Percentiles rank a stretch among this genome's conserved stretches.
These are phyloP conservation scores for Puccinia hordei DNA, from an alignment of 1,284 basidiomycete species.

Conservation along the genomic window DNA sequence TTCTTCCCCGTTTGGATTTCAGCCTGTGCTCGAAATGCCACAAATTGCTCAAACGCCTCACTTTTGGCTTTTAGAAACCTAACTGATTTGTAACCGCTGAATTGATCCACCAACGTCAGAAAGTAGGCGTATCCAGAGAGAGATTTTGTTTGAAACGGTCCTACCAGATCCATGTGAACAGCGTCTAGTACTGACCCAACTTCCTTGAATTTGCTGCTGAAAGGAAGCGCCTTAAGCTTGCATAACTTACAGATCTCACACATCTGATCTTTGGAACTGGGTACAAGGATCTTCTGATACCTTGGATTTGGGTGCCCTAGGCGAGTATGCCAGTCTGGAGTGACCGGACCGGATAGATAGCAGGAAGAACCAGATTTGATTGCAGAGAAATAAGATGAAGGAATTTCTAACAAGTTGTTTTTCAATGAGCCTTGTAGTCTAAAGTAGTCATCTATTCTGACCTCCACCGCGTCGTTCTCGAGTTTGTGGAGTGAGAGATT, in stretches of 20 bases:
- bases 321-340: neutral
- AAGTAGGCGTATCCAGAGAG: neutral
- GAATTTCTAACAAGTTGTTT: neutral
- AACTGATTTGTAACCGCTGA: neutral
- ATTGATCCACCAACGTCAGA: neutral
- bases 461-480: neutral
- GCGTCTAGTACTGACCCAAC: neutral
- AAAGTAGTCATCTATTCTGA: neutral
- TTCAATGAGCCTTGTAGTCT: neutral
- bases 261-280: neutral
- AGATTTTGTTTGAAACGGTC: neutral
- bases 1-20: neutral
- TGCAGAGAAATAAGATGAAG: neutral
- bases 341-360: neutral
- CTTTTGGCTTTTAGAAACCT: neutral
- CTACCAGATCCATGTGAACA: constrained; percentile 9
- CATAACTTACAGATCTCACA: neutral
- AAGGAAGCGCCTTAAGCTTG: neutral
- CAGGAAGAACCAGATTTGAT: neutral
- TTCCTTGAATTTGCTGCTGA: neutral
- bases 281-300: neutral
- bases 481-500: neutral
- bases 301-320: neutral
- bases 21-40: neutral
- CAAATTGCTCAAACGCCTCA: neutral